phyloP scores from a whole-genome alignment of 352 stramenopile species.

The Blastocystis hominis region DNA sequence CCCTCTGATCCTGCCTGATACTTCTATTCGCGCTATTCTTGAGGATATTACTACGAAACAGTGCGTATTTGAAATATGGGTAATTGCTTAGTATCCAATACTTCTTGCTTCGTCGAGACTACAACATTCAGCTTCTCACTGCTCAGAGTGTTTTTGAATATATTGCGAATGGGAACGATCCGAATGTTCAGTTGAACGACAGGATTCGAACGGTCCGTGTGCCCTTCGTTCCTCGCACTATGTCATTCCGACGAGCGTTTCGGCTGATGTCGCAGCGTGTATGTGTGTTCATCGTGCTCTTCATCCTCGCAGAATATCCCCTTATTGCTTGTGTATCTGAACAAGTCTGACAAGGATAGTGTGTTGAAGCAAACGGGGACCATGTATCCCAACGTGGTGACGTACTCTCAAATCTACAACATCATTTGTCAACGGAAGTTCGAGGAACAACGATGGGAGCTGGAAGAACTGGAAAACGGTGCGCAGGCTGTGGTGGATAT shows the following conservation, averaged over 20 bases:
- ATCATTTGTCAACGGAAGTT: conserved; percentile 41
- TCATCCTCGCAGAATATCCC: background rate
- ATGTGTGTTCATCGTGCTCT: background rate
- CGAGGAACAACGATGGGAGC: background rate
- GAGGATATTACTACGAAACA: conserved; percentile 45
- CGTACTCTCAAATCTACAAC: conserved; percentile 35
- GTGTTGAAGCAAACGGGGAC: background rate
- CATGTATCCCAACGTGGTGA: conserved; percentile 29
- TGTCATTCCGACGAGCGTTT: conserved; percentile 42
- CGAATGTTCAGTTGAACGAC: background rate
- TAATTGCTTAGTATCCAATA: conserved; percentile 13
- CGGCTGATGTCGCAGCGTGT: conserved; percentile 35
- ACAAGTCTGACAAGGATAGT: background rate
- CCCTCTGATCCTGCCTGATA: background rate
- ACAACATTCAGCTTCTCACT: background rate
- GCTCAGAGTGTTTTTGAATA: conserved; percentile 47
- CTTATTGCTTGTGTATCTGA: conserved; percentile 32
- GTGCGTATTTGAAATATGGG: background rate
- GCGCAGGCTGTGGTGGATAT: background rate
- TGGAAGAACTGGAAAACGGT: background rate
- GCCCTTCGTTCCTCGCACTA: conserved; percentile 10
- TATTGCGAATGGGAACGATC: conserved; percentile 17
- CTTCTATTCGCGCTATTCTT: conserved; percentile 7
- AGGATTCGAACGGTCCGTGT: background rate
- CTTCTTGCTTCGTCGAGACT: conserved; percentile 15